A percentile compares a stretch with the other conserved stretches of the same genome.
phyloP scores from a whole-genome alignment of 2,329 filamentous ascomycete genomes.

The Cladobotryum mycophilum region DNA sequence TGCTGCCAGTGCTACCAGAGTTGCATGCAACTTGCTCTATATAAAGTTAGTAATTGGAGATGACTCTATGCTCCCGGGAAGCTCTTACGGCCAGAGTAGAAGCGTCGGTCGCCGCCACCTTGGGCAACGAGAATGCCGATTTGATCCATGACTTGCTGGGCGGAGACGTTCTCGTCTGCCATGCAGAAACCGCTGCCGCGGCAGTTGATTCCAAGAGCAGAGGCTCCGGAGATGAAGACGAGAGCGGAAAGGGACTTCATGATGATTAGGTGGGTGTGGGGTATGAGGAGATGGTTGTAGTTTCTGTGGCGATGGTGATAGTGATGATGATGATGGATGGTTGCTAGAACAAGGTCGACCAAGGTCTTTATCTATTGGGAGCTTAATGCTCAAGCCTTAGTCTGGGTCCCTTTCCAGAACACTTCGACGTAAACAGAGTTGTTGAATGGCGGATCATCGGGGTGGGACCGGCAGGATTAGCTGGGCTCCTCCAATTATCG shows the following conservation, averaged over 20 bases:
- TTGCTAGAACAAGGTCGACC: neutral
- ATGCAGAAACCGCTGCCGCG: conserved; percentile 10
- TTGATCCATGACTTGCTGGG: conserved; percentile 8
- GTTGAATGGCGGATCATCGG: too few relatives aligned
- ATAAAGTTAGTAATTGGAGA: neutral
- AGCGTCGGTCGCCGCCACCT: neutral
- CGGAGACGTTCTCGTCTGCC: conserved; percentile 7
- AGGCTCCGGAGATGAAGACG: conserved; percentile 5
- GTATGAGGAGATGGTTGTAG: neutral
- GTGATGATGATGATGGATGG: neutral
- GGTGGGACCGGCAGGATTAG: too few relatives aligned
- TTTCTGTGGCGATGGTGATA: neutral
- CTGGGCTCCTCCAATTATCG: too few relatives aligned
- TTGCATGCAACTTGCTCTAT: conserved; percentile 10
- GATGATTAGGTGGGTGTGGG: neutral
- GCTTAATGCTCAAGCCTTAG: too few relatives aligned
- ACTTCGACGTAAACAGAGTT: too few relatives aligned
- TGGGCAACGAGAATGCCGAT: conserved; percentile 8
- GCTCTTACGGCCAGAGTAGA: neutral
- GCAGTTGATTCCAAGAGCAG: conserved; percentile 14
- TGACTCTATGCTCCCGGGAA: neutral
- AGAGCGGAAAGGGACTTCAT: conserved; percentile 7
- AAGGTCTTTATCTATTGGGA: too few relatives aligned
- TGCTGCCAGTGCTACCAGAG: conserved; percentile 6
- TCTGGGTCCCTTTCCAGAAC: too few relatives aligned